phyloP scores from a whole-genome alignment of 306 rosid genomes.

The Cyclanthera cordifolia region DNA sequence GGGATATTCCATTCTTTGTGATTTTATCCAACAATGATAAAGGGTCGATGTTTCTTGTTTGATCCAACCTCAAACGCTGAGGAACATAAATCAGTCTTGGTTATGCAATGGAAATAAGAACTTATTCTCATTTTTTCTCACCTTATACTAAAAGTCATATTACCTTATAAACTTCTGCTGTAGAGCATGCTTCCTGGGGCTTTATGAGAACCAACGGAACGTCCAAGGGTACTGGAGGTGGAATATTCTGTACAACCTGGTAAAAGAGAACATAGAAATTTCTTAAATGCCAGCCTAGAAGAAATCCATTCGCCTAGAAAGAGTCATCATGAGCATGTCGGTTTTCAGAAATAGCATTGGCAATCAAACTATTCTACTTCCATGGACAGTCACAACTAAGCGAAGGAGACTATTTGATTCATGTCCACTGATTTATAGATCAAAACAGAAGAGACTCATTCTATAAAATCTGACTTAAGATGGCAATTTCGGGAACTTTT shows the following conservation, averaged over 20 bases:
- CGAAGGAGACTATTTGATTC: neutral
- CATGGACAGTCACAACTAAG: neutral
- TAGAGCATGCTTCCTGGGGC: constrained; percentile 81
- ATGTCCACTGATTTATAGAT: neutral
- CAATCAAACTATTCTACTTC: neutral
- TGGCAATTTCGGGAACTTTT: neutral
- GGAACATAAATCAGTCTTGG: constrained; percentile 16
- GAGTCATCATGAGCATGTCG: neutral
- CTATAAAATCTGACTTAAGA: constrained; percentile 10
- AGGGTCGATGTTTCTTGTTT: constrained; percentile 61
- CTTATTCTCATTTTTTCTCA: constrained; percentile 8
- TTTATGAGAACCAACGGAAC: constrained; percentile 92
- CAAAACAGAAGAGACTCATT: neutral
- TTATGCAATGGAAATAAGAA: neutral
- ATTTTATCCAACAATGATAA: constrained; percentile 60
- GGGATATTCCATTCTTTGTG: constrained; percentile 63
- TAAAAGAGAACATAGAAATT: constrained; percentile 15
- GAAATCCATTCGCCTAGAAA: neutral
- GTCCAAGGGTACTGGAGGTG: constrained; percentile 53
- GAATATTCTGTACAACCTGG: constrained; percentile 69
- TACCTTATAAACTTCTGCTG: constrained; percentile 97
- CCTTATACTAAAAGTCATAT: constrained; percentile 10
- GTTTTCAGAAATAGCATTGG: neutral
- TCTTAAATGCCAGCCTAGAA: neutral
- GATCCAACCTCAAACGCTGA: constrained; percentile 60